Evolutionary conservation across 2,329 filamentous ascomycete species (phyloP).

Genomic region (Cladorrhinum sp.): DNA sequence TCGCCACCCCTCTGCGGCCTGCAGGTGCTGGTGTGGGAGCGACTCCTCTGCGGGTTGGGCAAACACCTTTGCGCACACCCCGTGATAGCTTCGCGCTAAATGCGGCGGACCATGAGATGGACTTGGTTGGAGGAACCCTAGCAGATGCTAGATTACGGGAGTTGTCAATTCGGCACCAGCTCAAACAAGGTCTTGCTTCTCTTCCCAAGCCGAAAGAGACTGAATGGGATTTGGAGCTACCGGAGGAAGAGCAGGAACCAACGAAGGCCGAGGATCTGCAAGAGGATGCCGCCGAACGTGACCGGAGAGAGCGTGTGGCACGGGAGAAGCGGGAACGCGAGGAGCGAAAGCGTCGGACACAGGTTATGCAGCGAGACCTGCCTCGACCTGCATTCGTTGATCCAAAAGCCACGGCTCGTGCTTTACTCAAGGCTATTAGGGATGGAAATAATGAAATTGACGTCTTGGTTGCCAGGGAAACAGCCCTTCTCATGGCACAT

Average conservation of each 20-base stretch:
- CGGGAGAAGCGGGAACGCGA: conserved; percentile 64
- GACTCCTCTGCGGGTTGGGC: conserved; percentile 67
- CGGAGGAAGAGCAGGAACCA: conserved; percentile 72
- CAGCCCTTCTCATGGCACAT: conserved; percentile 73
- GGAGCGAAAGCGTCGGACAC: conserved; percentile 80
- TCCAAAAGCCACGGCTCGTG: conserved; percentile 59
- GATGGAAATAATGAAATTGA: conserved; percentile 4
- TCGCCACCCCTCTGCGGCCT: conserved; percentile 82
- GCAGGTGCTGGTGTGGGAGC: conserved; percentile 61
- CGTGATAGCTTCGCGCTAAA: conserved; percentile 87
- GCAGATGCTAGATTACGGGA: conserved; percentile 72
- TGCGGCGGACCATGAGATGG: conserved; percentile 61
- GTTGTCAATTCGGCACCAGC: conserved; percentile 62
- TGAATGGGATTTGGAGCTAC: conserved; percentile 91
- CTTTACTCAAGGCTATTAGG: conserved; percentile 47
- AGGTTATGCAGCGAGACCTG: conserved; percentile 82
- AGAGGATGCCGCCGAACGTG: conserved; percentile 67
- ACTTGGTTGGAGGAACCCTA: conserved; percentile 70
- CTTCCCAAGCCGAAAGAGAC: conserved; percentile 90
- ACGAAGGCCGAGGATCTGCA: conserved; percentile 50
- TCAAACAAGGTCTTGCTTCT: conserved; percentile 72
- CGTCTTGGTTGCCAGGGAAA: conserved; percentile 70
- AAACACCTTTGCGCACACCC: conserved; percentile 83
- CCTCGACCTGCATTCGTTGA: conserved; percentile 76
- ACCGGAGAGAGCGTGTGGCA: conserved; percentile 72